phyloP scores from a whole-genome alignment of 1,284 basidiomycete genomes.

The Trichosporon sp. region DNA sequence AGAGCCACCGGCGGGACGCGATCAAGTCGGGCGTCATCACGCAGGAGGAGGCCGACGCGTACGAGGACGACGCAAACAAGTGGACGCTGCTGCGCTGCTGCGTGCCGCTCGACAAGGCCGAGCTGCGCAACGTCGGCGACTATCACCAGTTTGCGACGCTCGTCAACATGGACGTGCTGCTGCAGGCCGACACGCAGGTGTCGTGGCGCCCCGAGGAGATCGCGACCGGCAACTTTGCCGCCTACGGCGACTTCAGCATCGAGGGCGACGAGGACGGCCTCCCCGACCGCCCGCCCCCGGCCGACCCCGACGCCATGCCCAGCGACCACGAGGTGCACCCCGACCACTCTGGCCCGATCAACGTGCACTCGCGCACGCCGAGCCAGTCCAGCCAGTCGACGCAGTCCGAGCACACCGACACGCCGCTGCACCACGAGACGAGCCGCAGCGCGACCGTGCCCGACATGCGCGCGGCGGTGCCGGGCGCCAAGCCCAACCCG shows the following conservation, averaged over 20 bases:
- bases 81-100: constrained; percentile 56
- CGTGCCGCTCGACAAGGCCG: constrained; percentile 57
- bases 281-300: background rate
- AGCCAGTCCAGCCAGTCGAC: background rate
- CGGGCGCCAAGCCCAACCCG: background rate
- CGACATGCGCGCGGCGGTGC: background rate
- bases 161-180: constrained; percentile 34
- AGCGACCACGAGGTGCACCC: background rate
- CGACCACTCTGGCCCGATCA: background rate
- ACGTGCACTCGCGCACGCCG: background rate
- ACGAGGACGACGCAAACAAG: constrained; percentile 41
- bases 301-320: background rate
- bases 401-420: background rate
- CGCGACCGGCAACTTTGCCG: constrained; percentile 17
- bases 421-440: background rate
- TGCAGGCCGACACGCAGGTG: constrained; percentile 15
- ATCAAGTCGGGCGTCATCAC: background rate
- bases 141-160: constrained; percentile 49
- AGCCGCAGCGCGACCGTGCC: background rate
- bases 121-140: constrained; percentile 34
- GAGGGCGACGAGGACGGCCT: background rate
- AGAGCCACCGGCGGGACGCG: constrained; percentile 8
- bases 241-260: background rate
- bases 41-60: background rate
- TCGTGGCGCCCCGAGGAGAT: constrained; percentile 20